These are phyloP conservation scores for Penicillium longicatenatum DNA, from an alignment of 495 filamentous ascomycete genomes.

Conservation along the genomic window DNA sequence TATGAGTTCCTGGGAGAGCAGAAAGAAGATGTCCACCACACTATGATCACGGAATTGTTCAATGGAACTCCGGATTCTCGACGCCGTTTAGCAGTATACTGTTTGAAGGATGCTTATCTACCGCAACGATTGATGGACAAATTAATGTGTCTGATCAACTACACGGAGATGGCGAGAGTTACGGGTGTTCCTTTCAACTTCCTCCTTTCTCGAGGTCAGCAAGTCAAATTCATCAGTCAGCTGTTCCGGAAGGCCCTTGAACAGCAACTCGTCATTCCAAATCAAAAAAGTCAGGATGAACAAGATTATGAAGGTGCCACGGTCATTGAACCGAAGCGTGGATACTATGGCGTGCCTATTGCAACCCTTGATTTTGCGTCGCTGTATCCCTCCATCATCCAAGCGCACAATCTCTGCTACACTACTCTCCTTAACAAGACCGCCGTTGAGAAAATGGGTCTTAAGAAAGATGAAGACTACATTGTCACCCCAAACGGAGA, in stretches of 20 bases:
- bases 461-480: conserved; percentile 90
- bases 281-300: conserved; percentile 68
- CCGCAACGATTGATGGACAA: conserved; percentile 97
- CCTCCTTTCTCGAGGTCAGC: conserved; percentile 87
- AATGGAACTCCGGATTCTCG: conserved; percentile 93
- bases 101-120: conserved; percentile 95
- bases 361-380: conserved; percentile 99
- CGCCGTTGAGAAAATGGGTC: conserved; percentile 67
- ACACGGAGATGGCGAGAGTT: conserved; percentile 99
- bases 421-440: conserved; percentile 87
- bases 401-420: conserved; percentile 98
- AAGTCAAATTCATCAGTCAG: conserved; percentile 97
- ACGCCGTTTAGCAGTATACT: conserved; percentile 90
- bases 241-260: conserved; percentile 93
- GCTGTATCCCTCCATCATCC: conserved; percentile 97
- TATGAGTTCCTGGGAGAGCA: conserved; percentile 97
- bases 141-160: conserved; percentile 94
- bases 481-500: conserved; percentile 94
- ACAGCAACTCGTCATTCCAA: conserved; percentile 90
- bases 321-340: conserved; percentile 91
- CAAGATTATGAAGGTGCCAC: conserved; percentile 95
- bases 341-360: conserved; percentile 91
- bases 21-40: conserved; percentile 98
- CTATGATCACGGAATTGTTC: conserved; percentile 97
- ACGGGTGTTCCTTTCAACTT: conserved; percentile 98